Conservation (phyloP, 176 grass and related monocot genomes). For the Hordeum vulgare region MorexV3_pseudomolecules_assembly NC_058519.1:484521737-484522236, state of each 20-base stretch:
- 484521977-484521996: constrained; percentile 56
- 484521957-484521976: constrained; percentile 60
- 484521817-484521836: constrained; percentile 66
- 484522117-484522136: constrained; percentile 45
- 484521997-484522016: constrained; percentile 75
- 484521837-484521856: constrained; percentile 72
- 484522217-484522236: background rate
- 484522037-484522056: constrained; percentile 74
- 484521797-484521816: constrained; percentile 76
- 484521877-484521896: constrained; percentile 35
- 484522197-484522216: constrained; percentile 17
- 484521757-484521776: constrained; percentile 42
- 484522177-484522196: background rate
- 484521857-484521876: constrained; percentile 45
- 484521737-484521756: constrained; percentile 56
- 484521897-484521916: constrained; percentile 42
- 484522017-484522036: constrained; percentile 54
- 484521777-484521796: constrained; percentile 54
- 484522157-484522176: constrained; percentile 56
- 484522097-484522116: constrained; percentile 60
- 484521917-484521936: constrained; percentile 83
- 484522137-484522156: constrained; percentile 80
- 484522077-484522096: constrained; percentile 45
- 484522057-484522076: constrained; percentile 63
- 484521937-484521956: constrained; percentile 74